Evolutionary conservation across 768 basidiomycete genomes (phyloP).

Genomic region (Amanita pallidorosea): DNA sequence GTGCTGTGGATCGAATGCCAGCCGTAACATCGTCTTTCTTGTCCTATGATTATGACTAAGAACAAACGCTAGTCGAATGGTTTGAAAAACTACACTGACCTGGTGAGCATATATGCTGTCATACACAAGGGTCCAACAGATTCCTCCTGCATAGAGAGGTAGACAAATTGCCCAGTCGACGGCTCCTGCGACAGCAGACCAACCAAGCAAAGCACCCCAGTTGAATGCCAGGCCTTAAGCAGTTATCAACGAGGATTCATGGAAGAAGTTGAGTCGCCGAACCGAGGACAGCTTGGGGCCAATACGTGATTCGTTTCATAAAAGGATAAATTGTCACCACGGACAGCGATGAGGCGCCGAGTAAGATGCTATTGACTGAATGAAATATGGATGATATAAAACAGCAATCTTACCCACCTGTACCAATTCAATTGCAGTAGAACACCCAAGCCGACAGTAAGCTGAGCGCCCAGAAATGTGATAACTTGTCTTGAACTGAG

Average conservation of each 20-base stretch:
- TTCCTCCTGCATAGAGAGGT: slow-evolving; percentile 83
- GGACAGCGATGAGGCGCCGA: slow-evolving; percentile 86
- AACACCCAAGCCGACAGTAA: slow-evolving; percentile 75
- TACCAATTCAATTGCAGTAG: slow-evolving; percentile 91
- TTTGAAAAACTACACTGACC: slow-evolving; percentile 25
- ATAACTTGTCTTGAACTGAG: slow-evolving; percentile 68
- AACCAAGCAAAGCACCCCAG: slow-evolving; percentile 94
- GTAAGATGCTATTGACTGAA: slow-evolving; percentile 53
- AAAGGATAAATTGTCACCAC: slow-evolving; percentile 86
- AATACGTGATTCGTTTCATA: slow-evolving; percentile 95
- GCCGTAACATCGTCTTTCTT: slow-evolving; percentile 81
- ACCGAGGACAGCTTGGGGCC: slow-evolving; percentile 97
- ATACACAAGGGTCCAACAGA: slow-evolving; percentile 93
- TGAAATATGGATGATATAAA: background rate
- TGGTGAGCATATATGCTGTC: slow-evolving; percentile 98
- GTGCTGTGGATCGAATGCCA: slow-evolving; percentile 89
- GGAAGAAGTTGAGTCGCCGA: slow-evolving; percentile 13
- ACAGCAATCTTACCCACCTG: slow-evolving; percentile 45
- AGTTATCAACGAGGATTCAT: background rate
- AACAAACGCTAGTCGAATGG: slow-evolving; percentile 2
- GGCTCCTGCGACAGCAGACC: slow-evolving; percentile 83
- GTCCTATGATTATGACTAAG: slow-evolving; percentile 41
- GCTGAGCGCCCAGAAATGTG: slow-evolving; percentile 72
- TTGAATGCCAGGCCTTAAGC: slow-evolving; percentile 82
- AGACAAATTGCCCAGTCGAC: slow-evolving; percentile 76